Evolutionary conservation across 345 rosid genomes (phyloP).

Genomic region (Carallia pectinifolia): DNA sequence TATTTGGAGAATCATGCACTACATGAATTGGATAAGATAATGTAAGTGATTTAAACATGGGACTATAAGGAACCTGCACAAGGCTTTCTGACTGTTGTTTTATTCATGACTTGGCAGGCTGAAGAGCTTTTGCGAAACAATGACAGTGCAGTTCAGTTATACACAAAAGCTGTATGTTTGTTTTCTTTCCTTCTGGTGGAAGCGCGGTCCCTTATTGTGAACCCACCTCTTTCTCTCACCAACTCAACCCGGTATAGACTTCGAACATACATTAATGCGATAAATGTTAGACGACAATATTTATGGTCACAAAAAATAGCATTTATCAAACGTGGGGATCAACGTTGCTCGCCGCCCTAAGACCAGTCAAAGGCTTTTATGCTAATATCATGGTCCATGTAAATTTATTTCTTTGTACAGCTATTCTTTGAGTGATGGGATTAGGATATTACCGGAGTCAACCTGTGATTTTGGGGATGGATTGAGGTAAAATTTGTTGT

Average conservation of each 20-base stretch:
- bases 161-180: conserved; percentile 70
- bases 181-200: conserved; percentile 78
- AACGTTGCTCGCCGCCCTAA: conserved; percentile 8
- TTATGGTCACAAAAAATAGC: conserved; percentile 55
- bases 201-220: conserved; percentile 82
- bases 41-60: background rate
- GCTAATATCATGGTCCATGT: conserved; percentile 19
- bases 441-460: conserved; percentile 18
- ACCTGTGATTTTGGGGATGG: conserved; percentile 20
- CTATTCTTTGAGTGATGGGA: conserved; percentile 51
- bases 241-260: conserved; percentile 74
- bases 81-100: conserved; percentile 3
- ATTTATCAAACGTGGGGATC: conserved; percentile 44
- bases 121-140: conserved; percentile 64
- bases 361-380: background rate
- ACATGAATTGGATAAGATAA: too few relatives aligned
- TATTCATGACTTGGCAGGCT: conserved; percentile 47
- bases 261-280: conserved; percentile 59
- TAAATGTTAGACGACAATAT: conserved; percentile 63
- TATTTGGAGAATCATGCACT: background rate
- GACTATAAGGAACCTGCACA: background rate
- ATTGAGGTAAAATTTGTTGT: conserved; percentile 41
- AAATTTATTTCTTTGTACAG: conserved; percentile 64
- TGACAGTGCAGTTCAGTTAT: conserved; percentile 60
- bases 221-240: conserved; percentile 89